Evolutionary conservation across 2,329 filamentous ascomycete species (phyloP).

Genomic region (Alternaria viburni): DNA sequence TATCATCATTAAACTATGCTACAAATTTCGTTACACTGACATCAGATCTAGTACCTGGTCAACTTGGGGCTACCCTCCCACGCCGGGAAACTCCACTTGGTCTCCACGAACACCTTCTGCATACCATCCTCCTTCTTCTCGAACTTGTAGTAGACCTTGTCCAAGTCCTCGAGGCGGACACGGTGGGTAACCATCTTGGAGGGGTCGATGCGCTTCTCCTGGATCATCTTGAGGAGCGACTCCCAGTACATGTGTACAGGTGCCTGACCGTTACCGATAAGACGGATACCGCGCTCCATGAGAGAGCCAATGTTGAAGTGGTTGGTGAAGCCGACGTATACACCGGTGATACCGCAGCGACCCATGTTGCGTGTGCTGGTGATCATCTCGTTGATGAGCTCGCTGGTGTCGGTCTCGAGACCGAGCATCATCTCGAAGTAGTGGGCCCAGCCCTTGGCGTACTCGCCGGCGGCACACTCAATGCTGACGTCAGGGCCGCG

Average conservation of each 20-base stretch:
- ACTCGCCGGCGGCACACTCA: slow-evolving; percentile 71
- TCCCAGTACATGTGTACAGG: slow-evolving; percentile 88
- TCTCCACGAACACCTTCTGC: slow-evolving; percentile 79
- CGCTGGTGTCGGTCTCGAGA: slow-evolving; percentile 83
- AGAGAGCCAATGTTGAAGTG: slow-evolving; percentile 83
- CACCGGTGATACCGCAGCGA: slow-evolving; percentile 77
- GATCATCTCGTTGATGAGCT: slow-evolving; percentile 81
- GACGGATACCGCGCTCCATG: slow-evolving; percentile 84
- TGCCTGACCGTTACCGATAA: slow-evolving; percentile 72
- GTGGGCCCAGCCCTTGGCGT: slow-evolving; percentile 67
- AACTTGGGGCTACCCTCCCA: slow-evolving; percentile 58
- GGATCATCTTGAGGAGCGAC: slow-evolving; percentile 72
- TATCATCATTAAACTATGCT: slow-evolving; percentile 1
- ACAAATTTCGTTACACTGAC: not conserved
- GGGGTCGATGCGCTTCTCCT: slow-evolving; percentile 73
- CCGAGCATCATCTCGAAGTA: slow-evolving; percentile 67
- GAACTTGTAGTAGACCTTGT: slow-evolving; percentile 64
- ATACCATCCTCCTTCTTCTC: slow-evolving; percentile 76
- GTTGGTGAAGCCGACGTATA: slow-evolving; percentile 72
- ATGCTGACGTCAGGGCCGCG: slow-evolving; percentile 75
- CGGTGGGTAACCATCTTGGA: slow-evolving; percentile 83
- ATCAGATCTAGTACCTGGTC: slow-evolving; percentile 49
- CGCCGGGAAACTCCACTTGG: slow-evolving; percentile 62
- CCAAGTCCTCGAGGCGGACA: slow-evolving; percentile 59
- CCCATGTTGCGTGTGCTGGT: slow-evolving; percentile 75